Conservation (phyloP, 768 basidiomycete species). For the Dacryopinax spathularia region DNA sequence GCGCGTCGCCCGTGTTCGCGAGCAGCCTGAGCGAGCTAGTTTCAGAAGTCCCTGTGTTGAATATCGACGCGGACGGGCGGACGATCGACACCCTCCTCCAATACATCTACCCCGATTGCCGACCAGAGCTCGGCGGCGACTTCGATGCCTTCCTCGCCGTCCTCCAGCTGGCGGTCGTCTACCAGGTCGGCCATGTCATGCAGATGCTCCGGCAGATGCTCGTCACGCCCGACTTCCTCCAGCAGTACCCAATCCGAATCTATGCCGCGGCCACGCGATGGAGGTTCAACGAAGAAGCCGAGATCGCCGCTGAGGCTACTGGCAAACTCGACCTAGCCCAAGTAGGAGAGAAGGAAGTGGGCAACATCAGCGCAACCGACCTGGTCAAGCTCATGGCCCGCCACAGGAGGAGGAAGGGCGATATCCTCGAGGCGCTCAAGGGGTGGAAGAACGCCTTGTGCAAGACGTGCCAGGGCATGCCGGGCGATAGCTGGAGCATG, state of each 20-base stretch:
- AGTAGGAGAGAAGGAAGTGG: background rate
- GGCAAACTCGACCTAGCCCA: background rate
- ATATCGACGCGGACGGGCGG: background rate
- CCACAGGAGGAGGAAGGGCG: background rate
- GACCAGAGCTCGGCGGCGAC: background rate
- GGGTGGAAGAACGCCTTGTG: background rate
- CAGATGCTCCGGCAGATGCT: background rate
- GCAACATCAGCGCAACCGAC: slow-evolving; percentile 1
- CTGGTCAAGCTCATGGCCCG: background rate
- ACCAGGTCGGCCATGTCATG: slow-evolving; percentile 1
- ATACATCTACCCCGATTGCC: slow-evolving; percentile 1
- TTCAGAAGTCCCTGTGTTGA: background rate
- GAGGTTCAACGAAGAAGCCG: background rate
- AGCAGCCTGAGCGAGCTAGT: background rate
- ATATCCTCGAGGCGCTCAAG: slow-evolving; percentile 3
- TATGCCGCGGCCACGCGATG: background rate
- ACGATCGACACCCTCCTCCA: background rate
- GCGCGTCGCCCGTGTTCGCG: background rate
- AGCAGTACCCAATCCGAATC: background rate
- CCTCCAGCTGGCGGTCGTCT: slow-evolving; percentile 1
- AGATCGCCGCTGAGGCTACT: background rate
- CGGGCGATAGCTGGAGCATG: slow-evolving; percentile 1
- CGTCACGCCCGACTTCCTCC: background rate
- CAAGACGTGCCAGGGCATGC: background rate
- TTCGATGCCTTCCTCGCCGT: background rate